Percentiles rank a stretch among this genome's conserved stretches.
Evolutionary conservation across 768 basidiomycete genomes (phyloP).

Genomic region (Lanmaoa rubissima): DNA sequence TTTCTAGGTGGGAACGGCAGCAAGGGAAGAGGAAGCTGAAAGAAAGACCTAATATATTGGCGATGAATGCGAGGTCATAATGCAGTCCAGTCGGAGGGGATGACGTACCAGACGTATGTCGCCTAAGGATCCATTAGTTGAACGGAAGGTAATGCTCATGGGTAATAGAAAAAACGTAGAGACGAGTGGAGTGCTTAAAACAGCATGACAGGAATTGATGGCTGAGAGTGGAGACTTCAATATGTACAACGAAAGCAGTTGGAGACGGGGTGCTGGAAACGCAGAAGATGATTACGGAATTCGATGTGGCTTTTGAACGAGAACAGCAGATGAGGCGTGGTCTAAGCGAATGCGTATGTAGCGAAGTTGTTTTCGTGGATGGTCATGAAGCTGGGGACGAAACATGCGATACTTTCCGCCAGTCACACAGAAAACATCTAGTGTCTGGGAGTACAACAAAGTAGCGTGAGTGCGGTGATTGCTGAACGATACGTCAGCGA

Average conservation of each 20-base stretch:
- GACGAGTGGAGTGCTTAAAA: neutral
- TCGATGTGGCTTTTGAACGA: neutral
- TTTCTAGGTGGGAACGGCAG: neutral
- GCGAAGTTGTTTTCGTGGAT: neutral
- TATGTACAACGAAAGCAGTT: conserved; percentile 5
- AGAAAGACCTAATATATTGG: neutral
- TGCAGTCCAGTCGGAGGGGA: neutral
- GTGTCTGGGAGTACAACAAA: neutral
- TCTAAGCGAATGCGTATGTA: neutral
- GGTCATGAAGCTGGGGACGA: neutral
- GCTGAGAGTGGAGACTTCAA: neutral
- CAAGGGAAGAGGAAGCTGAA: neutral
- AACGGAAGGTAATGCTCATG: neutral
- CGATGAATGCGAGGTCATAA: conserved; percentile 5
- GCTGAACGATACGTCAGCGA: neutral
- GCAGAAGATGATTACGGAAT: neutral
- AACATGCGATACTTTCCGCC: neutral
- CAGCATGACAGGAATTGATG: neutral
- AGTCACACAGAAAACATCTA: neutral
- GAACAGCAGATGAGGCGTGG: neutral
- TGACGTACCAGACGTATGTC: conserved; percentile 10
- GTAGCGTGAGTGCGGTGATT: neutral
- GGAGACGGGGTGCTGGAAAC: neutral
- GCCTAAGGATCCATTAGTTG: neutral
- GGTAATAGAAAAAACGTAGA: neutral